phyloP scores from a whole-genome alignment of 345 rosid species.

The Ricinus communis region DNA sequence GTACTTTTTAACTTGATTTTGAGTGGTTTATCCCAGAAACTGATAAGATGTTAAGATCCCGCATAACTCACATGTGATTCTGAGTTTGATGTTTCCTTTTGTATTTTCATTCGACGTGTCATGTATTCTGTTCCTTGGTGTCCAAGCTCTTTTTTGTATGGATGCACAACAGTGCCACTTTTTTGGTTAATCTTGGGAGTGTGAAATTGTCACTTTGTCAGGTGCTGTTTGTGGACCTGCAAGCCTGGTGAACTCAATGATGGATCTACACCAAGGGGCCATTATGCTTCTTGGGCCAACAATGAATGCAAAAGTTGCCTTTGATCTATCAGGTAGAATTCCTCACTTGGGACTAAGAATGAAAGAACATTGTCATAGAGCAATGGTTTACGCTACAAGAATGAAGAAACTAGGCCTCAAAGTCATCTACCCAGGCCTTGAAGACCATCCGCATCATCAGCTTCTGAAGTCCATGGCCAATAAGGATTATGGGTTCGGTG shows the following conservation, averaged over 20 bases:
- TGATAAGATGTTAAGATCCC: constrained; percentile 5
- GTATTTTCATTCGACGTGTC: neutral
- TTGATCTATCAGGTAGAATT: constrained; percentile 77
- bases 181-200: too few relatives aligned
- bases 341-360: constrained; percentile 84
- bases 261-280: constrained; percentile 91
- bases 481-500: constrained; percentile 81
- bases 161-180: too few relatives aligned
- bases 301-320: constrained; percentile 94
- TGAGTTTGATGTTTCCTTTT: neutral
- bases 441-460: constrained; percentile 72
- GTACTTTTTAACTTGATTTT: neutral
- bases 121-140: neutral
- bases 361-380: constrained; percentile 83
- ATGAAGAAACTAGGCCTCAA: constrained; percentile 72
- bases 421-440: constrained; percentile 84
- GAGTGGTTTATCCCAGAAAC: too few relatives aligned
- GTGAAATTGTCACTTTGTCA: constrained; percentile 13
- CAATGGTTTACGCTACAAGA: constrained; percentile 59
- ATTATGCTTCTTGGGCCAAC: constrained; percentile 93
- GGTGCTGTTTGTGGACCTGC: constrained; percentile 94
- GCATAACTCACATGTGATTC: neutral
- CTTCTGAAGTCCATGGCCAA: constrained; percentile 61
- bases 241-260: constrained; percentile 79
- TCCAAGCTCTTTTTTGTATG: neutral